Evolutionary conservation across 2,329 filamentous ascomycete species (phyloP).

Genomic region (Sclerotinia nivalis): DNA sequence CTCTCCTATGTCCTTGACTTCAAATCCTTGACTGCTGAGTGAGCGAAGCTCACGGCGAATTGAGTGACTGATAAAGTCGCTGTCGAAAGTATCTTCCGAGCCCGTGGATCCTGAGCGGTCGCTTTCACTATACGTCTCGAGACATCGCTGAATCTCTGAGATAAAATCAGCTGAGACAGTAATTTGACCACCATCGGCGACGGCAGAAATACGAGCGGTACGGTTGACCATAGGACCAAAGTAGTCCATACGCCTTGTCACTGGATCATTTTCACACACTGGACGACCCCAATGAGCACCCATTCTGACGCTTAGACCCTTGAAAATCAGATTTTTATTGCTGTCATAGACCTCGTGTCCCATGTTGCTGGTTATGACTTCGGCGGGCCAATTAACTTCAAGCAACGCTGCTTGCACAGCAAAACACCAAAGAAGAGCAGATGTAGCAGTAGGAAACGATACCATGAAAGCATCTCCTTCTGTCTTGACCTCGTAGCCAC

Average conservation of each 20-base stretch:
- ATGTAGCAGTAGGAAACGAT: slow-evolving; percentile 93
- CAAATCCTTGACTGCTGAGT: slow-evolving; percentile 87
- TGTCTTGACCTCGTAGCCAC: slow-evolving; percentile 98
- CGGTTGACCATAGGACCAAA: slow-evolving; percentile 99
- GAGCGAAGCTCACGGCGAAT: slow-evolving; percentile 87
- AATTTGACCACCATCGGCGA: slow-evolving; percentile 95
- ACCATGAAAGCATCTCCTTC: slow-evolving; percentile 99
- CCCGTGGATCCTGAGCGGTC: slow-evolving; percentile 68
- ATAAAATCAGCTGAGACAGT: slow-evolving; percentile 97
- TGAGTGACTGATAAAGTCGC: slow-evolving; percentile 70
- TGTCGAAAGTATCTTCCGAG: slow-evolving; percentile 72
- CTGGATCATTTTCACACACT: slow-evolving; percentile 92
- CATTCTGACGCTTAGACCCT: slow-evolving; percentile 93
- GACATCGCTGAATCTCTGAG: slow-evolving; percentile 86
- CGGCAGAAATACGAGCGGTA: slow-evolving; percentile 87
- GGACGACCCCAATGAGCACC: slow-evolving; percentile 94
- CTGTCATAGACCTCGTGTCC: slow-evolving; percentile 81
- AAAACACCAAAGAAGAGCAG: slow-evolving; percentile 93
- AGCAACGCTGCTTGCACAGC: slow-evolving; percentile 86
- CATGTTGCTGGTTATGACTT: slow-evolving; percentile 83
- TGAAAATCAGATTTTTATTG: slow-evolving; percentile 87
- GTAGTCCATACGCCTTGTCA: slow-evolving; percentile 98
- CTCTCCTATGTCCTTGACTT: slow-evolving; percentile 95
- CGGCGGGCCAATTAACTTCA: slow-evolving; percentile 88
- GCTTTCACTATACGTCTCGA: slow-evolving; percentile 86